A percentile compares a stretch with the other conserved stretches of the same genome.
Evolutionary conservation across 768 basidiomycete species (phyloP).

Genomic region (Tulasnella sp.): DNA sequence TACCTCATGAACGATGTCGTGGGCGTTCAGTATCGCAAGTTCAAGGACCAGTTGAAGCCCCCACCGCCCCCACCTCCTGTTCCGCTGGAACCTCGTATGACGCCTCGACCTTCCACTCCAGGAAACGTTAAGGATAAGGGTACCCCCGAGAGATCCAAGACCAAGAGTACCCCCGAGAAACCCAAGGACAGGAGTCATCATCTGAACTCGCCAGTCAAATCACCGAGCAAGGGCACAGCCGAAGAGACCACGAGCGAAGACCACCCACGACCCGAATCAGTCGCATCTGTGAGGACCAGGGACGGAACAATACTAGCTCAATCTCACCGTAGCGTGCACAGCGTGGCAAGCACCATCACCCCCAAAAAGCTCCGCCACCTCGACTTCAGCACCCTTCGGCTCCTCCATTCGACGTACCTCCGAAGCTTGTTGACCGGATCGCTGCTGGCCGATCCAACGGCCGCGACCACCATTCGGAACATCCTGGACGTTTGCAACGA

Average conservation of each 20-base stretch:
- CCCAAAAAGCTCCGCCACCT: constrained; percentile 39
- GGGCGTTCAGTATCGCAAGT: constrained; percentile 70
- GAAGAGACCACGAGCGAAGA: not conserved
- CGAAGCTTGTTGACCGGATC: constrained; percentile 75
- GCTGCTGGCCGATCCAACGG: constrained; percentile 60
- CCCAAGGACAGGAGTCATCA: not conserved
- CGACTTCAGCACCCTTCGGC: constrained; percentile 82
- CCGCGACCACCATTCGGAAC: constrained; percentile 60
- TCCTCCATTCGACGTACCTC: constrained; percentile 76
- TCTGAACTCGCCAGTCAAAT: not conserved
- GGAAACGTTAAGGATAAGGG: not conserved
- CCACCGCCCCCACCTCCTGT: not conserved
- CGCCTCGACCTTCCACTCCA: not conserved
- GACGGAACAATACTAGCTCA: not conserved
- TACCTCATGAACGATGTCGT: constrained; percentile 91
- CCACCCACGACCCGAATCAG: not conserved
- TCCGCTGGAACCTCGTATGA: constrained; percentile 11
- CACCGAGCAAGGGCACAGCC: not conserved
- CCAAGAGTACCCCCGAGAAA: not conserved
- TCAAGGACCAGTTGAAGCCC: constrained; percentile 54
- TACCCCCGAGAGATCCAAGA: not conserved
- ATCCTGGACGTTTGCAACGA: constrained; percentile 81
- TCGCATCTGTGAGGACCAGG: not conserved
- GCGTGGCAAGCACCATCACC: not conserved
- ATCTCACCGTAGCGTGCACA: not conserved